Evolutionary conservation across 257 asterid genomes (phyloP).

Genomic region (Plectranthus barbatus): DNA sequence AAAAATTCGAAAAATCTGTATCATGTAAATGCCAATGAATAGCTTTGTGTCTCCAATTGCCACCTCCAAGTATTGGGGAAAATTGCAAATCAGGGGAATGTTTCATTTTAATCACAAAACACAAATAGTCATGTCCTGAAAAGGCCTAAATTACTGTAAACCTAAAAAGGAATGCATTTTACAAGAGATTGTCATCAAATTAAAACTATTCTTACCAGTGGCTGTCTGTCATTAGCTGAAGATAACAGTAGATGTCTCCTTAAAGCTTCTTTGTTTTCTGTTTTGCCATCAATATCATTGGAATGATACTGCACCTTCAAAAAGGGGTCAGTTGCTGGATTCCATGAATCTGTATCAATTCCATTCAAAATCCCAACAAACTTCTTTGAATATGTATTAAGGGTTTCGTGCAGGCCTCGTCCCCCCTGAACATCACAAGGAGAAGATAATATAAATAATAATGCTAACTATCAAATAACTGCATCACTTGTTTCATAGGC

Average conservation of each 20-base stretch:
- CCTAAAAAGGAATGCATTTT: not conserved
- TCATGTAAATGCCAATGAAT: not conserved
- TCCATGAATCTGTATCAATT: slow-evolving; percentile 90
- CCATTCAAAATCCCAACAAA: slow-evolving; percentile 92
- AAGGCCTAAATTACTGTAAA: not conserved
- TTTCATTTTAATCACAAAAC: not conserved
- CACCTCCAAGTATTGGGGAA: not conserved
- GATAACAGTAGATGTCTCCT: slow-evolving; percentile 62
- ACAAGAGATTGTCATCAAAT: not conserved
- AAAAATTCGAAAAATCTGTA: not conserved
- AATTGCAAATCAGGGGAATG: not conserved
- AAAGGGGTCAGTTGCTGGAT: slow-evolving; percentile 77
- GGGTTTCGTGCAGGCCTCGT: slow-evolving; percentile 64
- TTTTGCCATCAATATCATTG: slow-evolving; percentile 65
- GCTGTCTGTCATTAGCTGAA: slow-evolving; percentile 45
- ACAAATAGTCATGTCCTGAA: not conserved
- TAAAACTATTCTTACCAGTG: slow-evolving; percentile 55
- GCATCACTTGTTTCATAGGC: not conserved
- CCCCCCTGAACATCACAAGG: slow-evolving; percentile 63
- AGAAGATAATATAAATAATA: slow-evolving; percentile 1
- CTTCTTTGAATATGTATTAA: slow-evolving; percentile 66
- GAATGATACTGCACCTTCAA: slow-evolving; percentile 69
- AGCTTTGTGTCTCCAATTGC: not conserved
- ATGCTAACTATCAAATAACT: not conserved
- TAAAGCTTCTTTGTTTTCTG: slow-evolving; percentile 73